Evolutionary conservation across 2,329 filamentous ascomycete genomes (phyloP).

Genomic region (Dactylellina drechsleri): DNA sequence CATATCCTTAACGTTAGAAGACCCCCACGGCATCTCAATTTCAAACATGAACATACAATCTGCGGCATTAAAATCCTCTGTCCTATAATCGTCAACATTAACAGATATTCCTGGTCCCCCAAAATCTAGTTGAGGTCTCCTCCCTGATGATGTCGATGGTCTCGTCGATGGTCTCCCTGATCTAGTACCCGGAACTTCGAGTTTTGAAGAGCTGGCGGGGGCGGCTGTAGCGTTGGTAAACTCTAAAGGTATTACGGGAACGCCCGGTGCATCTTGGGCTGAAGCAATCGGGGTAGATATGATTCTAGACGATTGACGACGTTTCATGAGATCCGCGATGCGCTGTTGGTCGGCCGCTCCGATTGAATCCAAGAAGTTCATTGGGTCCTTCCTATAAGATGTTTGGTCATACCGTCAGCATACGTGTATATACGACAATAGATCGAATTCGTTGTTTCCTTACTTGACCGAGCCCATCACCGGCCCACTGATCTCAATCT

Average conservation of each 20-base stretch:
- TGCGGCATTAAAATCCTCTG: conserved; percentile 81
- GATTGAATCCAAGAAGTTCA: conserved; percentile 43
- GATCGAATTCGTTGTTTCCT: neutral
- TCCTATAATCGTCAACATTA: conserved; percentile 79
- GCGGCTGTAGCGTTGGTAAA: conserved; percentile 70
- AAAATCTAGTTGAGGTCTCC: conserved; percentile 68
- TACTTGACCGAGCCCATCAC: conserved; percentile 31
- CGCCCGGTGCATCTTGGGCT: conserved; percentile 75
- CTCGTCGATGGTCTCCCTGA: conserved; percentile 34
- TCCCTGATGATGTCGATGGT: conserved; percentile 62
- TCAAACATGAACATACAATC: conserved; percentile 70
- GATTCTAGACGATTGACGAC: conserved; percentile 92
- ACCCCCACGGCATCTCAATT: neutral
- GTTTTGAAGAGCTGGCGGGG: conserved; percentile 70
- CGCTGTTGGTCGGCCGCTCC: conserved; percentile 61
- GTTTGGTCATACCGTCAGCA: neutral
- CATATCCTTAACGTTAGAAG: conserved; percentile 55
- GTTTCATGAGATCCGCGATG: conserved; percentile 86
- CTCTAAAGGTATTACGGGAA: conserved; percentile 67
- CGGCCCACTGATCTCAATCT: conserved; percentile 30
- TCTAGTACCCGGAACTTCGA: conserved; percentile 23
- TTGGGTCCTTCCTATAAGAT: conserved; percentile 25
- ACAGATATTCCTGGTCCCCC: conserved; percentile 68
- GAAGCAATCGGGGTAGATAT: conserved; percentile 71
- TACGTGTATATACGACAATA: neutral